These are phyloP conservation scores for Arthrinium puccinioides DNA, from an alignment of 2,329 filamentous ascomycete genomes.

Conservation along the genomic window DNA sequence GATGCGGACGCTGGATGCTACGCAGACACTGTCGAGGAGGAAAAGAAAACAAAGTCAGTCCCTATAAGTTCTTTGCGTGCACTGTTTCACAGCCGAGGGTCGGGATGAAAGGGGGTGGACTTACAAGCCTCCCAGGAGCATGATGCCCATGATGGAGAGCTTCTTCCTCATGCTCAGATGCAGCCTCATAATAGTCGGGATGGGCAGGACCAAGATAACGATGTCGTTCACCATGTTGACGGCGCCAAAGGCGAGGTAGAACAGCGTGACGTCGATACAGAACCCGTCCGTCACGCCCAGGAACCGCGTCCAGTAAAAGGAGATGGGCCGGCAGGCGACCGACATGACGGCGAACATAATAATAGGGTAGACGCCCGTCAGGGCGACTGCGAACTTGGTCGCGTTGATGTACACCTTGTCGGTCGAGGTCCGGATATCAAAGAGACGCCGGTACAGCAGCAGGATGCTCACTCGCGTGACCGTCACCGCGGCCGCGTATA, in stretches of 20 bases:
- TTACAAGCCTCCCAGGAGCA: constrained; percentile 23
- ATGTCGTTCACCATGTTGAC: constrained; percentile 22
- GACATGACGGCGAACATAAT: constrained; percentile 14
- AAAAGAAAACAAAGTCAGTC: not conserved
- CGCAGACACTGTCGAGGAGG: constrained; percentile 15
- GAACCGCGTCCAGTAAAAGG: constrained; percentile 18
- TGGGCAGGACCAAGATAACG: constrained; percentile 20
- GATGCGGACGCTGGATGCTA: constrained; percentile 20
- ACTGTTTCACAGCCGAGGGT: too few species aligned
- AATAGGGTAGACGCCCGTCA: constrained; percentile 18
- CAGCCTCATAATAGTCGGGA: constrained; percentile 20
- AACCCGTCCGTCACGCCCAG: constrained; percentile 10
- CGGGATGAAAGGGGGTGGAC: constrained; percentile 1
- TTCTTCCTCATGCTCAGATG: constrained; percentile 21
- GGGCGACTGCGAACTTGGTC: constrained; percentile 12
- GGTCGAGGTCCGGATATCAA: constrained; percentile 16
- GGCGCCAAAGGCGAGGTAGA: constrained; percentile 19
- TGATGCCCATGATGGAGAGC: constrained; percentile 19
- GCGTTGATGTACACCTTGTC: constrained; percentile 12
- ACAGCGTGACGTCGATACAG: constrained; percentile 18
- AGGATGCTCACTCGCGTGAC: constrained; percentile 24
- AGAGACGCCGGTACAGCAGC: constrained; percentile 23
- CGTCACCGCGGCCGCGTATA: constrained; percentile 21
- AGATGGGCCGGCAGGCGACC: constrained; percentile 13
- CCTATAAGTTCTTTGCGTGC: not conserved